phyloP scores from a whole-genome alignment of 2,329 filamentous ascomycete genomes.

The Curvularia verruculosa region DNA sequence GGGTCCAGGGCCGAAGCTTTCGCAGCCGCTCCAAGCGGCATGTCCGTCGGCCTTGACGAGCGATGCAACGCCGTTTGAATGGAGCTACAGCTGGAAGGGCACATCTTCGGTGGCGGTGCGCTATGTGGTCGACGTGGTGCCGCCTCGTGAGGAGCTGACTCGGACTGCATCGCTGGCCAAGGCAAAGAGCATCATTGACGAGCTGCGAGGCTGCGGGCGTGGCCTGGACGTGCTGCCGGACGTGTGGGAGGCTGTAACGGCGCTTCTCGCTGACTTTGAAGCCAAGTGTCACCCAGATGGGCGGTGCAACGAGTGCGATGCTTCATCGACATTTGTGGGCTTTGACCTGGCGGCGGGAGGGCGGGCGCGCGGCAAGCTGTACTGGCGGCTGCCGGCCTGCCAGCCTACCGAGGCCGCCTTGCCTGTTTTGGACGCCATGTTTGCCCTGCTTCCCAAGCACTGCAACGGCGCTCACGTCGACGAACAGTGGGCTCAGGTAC shows the following conservation, averaged over 20 bases:
- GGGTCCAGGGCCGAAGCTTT: neutral
- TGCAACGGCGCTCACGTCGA: neutral
- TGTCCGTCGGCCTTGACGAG: neutral
- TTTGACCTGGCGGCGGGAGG: neutral
- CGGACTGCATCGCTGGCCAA: neutral
- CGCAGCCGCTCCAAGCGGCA: neutral
- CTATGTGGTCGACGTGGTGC: neutral
- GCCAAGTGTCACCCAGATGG: neutral
- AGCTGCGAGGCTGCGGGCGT: neutral
- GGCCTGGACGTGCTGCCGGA: neutral
- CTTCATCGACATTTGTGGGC: neutral
- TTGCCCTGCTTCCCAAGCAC: neutral
- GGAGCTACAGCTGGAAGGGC: conserved; percentile 4
- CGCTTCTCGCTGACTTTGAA: neutral
- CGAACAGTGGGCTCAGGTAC: neutral
- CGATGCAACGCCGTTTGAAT: conserved; percentile 1
- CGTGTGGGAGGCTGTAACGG: neutral
- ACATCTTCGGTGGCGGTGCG: neutral
- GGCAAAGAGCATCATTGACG: neutral
- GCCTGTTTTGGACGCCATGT: neutral
- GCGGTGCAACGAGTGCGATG: neutral
- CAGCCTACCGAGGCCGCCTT: neutral
- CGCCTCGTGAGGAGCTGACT: neutral
- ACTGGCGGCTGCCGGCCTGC: neutral
- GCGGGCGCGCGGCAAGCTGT: neutral